Evolutionary conservation across 345 rosid genomes (phyloP).

Genomic region (Bruguiera gymnorhiza): DNA sequence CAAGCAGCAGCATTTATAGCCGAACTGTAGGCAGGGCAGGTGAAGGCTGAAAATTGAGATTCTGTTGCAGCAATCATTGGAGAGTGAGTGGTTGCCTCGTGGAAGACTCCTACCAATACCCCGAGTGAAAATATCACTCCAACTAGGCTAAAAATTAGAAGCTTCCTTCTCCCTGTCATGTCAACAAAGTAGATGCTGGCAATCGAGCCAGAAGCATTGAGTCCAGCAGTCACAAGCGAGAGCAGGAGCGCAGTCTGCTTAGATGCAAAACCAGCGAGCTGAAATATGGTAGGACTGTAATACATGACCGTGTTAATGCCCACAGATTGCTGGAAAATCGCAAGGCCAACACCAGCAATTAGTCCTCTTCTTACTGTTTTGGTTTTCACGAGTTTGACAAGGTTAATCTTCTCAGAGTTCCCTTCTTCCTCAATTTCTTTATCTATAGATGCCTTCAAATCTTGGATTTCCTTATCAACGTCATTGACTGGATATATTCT

Average conservation of each 20-base stretch:
- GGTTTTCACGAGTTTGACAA: constrained; percentile 47
- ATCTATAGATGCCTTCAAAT: constrained; percentile 65
- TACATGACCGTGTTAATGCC: constrained; percentile 95
- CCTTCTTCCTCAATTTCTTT: constrained; percentile 54
- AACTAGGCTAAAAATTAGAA: no score
- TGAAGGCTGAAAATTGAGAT: constrained; percentile 33
- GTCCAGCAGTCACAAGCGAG: constrained; percentile 65
- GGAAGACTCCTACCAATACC: constrained; percentile 58
- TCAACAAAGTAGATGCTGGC: constrained; percentile 19
- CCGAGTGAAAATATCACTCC: constrained; percentile 19
- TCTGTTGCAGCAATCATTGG: constrained; percentile 41
- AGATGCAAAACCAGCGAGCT: constrained; percentile 80
- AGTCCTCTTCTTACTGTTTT: constrained; percentile 76
- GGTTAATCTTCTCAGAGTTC: constrained; percentile 51
- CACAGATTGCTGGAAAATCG: constrained; percentile 81
- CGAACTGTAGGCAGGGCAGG: constrained; percentile 54
- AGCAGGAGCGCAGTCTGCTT: constrained; percentile 77
- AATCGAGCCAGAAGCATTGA: constrained; percentile 67
- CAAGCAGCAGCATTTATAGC: constrained; percentile 32
- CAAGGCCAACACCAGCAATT: constrained; percentile 79
- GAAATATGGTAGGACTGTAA: constrained; percentile 81
- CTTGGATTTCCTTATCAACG: constrained; percentile 61
- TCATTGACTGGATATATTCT: constrained; percentile 55
- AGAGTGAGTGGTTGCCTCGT: constrained; percentile 51
- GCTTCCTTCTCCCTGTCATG: no score